phyloP scores from a whole-genome alignment of 1,139 yeast genomes.

The Geotrichum reessii region DNA sequence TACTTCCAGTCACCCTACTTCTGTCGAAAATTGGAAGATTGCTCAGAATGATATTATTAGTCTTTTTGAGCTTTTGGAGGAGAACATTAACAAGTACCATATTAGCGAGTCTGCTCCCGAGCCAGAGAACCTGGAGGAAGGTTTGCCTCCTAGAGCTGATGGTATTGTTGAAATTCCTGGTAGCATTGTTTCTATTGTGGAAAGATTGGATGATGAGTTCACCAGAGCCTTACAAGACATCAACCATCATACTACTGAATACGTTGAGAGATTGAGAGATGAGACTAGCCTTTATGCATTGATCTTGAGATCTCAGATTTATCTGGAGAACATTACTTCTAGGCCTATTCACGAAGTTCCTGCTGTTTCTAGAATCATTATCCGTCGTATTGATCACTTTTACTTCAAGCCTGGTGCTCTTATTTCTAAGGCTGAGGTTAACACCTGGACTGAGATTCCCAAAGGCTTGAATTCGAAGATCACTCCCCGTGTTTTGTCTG shows the following conservation, averaged over 20 bases:
- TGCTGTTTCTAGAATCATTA: constrained; percentile 59
- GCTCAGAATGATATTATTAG: constrained; percentile 57
- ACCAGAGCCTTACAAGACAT: constrained; percentile 79
- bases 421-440: constrained; percentile 60
- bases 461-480: constrained; percentile 31
- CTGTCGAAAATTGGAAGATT: constrained; percentile 74
- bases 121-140: constrained; percentile 69
- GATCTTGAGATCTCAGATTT: constrained; percentile 78
- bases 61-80: constrained; percentile 65
- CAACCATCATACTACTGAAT: constrained; percentile 94
- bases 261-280: constrained; percentile 83
- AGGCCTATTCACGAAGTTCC: constrained; percentile 35
- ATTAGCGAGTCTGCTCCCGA: constrained; percentile 72
- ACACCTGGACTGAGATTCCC: constrained; percentile 59
- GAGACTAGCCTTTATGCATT: constrained; percentile 72
- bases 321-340: constrained; percentile 61
- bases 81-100: constrained; percentile 51
- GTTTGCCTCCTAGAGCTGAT: constrained; percentile 62
- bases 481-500: constrained; percentile 34
- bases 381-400: constrained; percentile 85
- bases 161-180: constrained; percentile 79
- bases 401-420: constrained; percentile 86
- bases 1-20: constrained; percentile 64
- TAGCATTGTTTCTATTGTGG: constrained; percentile 78
- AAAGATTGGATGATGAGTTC: constrained; percentile 92